These are phyloP conservation scores for Ceratocystis lukuohia DNA, from an alignment of 2,329 filamentous ascomycete genomes.

Conservation along the genomic window DNA sequence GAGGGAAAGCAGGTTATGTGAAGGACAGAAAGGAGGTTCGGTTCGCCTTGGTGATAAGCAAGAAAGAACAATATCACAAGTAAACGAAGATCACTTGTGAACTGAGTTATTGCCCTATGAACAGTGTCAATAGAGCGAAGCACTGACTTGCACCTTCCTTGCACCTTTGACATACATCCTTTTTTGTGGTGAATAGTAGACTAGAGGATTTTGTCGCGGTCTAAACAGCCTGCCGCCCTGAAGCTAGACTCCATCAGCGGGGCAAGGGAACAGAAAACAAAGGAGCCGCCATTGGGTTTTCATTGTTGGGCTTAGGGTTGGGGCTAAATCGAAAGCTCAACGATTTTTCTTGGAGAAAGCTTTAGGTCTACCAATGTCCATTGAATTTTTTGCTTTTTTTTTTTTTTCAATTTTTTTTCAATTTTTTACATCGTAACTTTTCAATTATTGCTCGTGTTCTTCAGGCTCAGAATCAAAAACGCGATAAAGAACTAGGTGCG, in stretches of 20 bases:
- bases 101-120: not conserved
- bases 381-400: too few relatives aligned
- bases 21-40: not conserved
- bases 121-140: constrained; percentile 3
- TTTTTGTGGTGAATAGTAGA: not conserved
- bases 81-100: not conserved
- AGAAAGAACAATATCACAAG: not conserved
- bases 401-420: too few relatives aligned
- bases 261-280: not conserved
- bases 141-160: constrained; percentile 5
- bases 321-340: too few relatives aligned
- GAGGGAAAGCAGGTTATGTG: not conserved
- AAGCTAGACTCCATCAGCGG: not conserved
- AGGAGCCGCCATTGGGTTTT: not conserved
- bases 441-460: too few relatives aligned
- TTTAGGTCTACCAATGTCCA: too few relatives aligned
- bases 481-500: too few relatives aligned
- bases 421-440: too few relatives aligned
- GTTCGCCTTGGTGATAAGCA: not conserved
- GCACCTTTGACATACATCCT: not conserved
- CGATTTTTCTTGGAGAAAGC: too few relatives aligned
- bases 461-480: too few relatives aligned
- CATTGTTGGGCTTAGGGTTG: not conserved
- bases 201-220: not conserved
- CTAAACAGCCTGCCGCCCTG: not conserved